These are phyloP conservation scores for Mimosa pudica DNA, from an alignment of 306 rosid genomes.

Conservation along the genomic window DNA sequence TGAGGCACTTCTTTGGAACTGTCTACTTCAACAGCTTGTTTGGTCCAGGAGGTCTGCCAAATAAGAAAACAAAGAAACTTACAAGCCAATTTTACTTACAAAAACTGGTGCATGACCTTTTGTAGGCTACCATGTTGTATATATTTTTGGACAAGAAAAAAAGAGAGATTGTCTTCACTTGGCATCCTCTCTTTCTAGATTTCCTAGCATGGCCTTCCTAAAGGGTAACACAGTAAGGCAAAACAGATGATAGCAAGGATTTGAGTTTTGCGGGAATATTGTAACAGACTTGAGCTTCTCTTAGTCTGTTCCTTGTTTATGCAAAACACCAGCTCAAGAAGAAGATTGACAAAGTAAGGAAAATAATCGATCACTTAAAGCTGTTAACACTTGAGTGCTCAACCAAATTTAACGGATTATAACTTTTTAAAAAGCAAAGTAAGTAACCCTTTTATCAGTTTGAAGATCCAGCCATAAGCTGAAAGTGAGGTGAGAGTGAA, in stretches of 20 bases:
- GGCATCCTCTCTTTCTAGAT: constrained; percentile 19
- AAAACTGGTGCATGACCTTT: constrained; percentile 17
- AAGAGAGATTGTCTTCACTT: not conserved
- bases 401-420: not conserved
- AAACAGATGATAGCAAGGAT: not conserved
- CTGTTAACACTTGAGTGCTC: not conserved
- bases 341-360: not conserved
- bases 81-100: constrained; percentile 29
- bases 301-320: not conserved
- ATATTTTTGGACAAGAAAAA: not conserved
- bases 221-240: not conserved
- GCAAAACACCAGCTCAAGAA: not conserved
- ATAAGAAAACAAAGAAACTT: constrained; percentile 34
- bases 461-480: not conserved
- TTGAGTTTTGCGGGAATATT: not conserved
- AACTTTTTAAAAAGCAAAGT: not conserved
- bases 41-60: constrained; percentile 89
- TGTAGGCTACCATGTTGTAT: not conserved
- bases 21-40: constrained; percentile 76
- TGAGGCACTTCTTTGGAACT: constrained; percentile 58
- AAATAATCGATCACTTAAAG: not conserved
- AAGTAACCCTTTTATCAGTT: not conserved
- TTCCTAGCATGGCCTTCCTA: constrained; percentile 4
- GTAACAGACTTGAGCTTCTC: not conserved
- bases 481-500: not conserved